Conservation (phyloP, 2,329 filamentous ascomycete genomes). For the Colletotrichum eleusines region DNA sequence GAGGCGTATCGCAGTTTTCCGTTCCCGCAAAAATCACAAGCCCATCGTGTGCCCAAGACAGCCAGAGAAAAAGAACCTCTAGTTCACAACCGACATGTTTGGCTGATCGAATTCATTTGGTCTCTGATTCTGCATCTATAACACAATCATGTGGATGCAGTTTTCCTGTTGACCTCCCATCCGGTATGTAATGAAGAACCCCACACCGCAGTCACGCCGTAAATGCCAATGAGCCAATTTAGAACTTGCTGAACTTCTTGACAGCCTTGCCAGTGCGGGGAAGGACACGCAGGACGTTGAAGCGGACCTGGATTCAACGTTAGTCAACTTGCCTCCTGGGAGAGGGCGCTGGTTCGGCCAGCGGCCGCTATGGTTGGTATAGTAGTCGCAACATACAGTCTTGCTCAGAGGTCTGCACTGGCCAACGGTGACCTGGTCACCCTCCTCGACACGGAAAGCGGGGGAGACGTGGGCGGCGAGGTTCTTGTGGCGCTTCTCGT, state of each 20-base stretch:
- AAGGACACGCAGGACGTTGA: slow-evolving; percentile 99
- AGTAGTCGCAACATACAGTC: slow-evolving; percentile 79
- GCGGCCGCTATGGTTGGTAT: background rate
- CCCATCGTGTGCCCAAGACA: slow-evolving; percentile 39
- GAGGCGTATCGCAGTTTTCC: slow-evolving; percentile 42
- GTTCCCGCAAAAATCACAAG: slow-evolving; percentile 42
- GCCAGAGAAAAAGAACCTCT: slow-evolving; percentile 39
- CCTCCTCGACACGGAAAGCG: slow-evolving; percentile 99
- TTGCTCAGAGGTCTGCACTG: slow-evolving; percentile 99
- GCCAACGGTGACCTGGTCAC: slow-evolving; percentile 99
- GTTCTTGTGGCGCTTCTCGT: slow-evolving; percentile 99
- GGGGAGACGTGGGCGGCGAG: slow-evolving; percentile 98
- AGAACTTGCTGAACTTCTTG: slow-evolving; percentile 99
- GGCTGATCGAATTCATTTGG: slow-evolving; percentile 45
- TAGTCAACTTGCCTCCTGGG: slow-evolving; percentile 17
- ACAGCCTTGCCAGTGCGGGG: slow-evolving; percentile 97
- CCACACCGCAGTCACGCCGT: slow-evolving; percentile 62
- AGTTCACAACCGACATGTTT: slow-evolving; percentile 55
- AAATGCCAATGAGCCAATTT: slow-evolving; percentile 70
- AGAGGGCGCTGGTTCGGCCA: background rate
- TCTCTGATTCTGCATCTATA: slow-evolving; percentile 55
- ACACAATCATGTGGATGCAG: slow-evolving; percentile 54
- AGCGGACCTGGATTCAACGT: slow-evolving; percentile 78
- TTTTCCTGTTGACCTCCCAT: slow-evolving; percentile 44
- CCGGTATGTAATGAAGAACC: slow-evolving; percentile 52